Conservation (phyloP, 1,284 basidiomycete species). For the Rhodotorula sp. region DNA sequence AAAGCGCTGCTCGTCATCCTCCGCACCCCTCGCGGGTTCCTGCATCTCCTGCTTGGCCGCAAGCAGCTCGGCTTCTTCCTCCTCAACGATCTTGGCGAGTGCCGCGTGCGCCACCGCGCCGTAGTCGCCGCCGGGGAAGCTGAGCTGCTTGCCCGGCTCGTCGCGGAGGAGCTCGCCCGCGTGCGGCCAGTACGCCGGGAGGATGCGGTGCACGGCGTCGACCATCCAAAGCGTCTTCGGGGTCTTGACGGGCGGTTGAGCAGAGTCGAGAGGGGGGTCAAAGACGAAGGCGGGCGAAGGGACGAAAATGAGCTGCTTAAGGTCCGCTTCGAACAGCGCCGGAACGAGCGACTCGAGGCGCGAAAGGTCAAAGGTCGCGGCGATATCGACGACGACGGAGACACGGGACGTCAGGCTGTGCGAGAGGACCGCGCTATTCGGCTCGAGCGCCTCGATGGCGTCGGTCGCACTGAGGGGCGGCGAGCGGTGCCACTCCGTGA, state of each 20-base stretch:
- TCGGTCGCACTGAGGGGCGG: background rate
- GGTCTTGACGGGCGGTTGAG: background rate
- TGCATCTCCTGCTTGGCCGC: background rate
- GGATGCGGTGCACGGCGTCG: constrained; percentile 6
- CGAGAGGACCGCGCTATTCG: too few relatives aligned
- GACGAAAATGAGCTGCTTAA: constrained; percentile 13
- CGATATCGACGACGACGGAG: background rate
- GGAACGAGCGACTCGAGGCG: background rate
- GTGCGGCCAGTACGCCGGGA: constrained; percentile 11
- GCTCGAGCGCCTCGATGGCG: background rate
- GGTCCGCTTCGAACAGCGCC: constrained; percentile 22
- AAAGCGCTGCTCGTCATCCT: too few relatives aligned
- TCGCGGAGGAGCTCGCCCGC: constrained; percentile 5
- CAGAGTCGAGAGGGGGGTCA: background rate
- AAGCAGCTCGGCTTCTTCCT: background rate
- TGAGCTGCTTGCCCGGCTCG: constrained; percentile 6
- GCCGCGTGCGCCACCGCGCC: background rate
- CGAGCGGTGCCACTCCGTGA: background rate
- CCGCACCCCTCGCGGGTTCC: too few relatives aligned
- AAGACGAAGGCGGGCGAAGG: background rate
- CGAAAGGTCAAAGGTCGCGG: background rate
- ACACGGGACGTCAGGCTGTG: background rate
- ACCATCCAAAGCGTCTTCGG: constrained; percentile 8
- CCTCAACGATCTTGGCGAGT: too few relatives aligned
- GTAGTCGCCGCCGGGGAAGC: background rate